Base-by-base conservation (phyloP, 306 rosid genomes). In the Datisca glomerata region DNA sequence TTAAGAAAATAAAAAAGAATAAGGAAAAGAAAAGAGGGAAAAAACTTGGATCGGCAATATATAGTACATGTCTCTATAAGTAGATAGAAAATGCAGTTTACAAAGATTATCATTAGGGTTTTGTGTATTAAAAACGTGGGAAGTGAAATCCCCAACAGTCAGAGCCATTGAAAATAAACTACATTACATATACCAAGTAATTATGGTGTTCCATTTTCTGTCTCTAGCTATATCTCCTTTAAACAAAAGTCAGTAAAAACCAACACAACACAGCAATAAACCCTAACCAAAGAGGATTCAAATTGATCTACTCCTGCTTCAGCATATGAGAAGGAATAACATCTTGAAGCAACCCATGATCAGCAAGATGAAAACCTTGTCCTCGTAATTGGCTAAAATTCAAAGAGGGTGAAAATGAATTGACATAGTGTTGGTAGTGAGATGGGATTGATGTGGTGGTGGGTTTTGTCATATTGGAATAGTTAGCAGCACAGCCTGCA, bases 291-390 rank as follows among this genome's bases (percentile, higher is more conserved):
- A 36, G 35, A 8, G 9, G 5, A 21, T 28, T 16, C 13, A 22
- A 4, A 11, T 23, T 25, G 7, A 1, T 53, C 59, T 65, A 64
- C 21, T 67, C 75, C 42, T 75, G 72, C 64, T 82, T 76, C 14
- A 86, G 68, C 83, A 87, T 76, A 27, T 74, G 74, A 1, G 96
- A 73, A 37, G 93, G 76, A 57, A 87, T 53, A 33, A 79, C 70
- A 62, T 87, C 96, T 63, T 87, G 80, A 65, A 87, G 96, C 68
- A 83, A 93, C 4, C 96, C 96, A 49, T 82, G 62, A 47, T 79
- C 93, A 7, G 61, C 51, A 4, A 56, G 53, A 38, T 45, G 59
- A 21, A 70, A 55, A 55, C 80, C 43, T 14, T 45, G 55, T n/a
- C 37, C 34, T 31, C 36, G 36, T 31, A 12, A 8, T 7, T 31